phyloP scores from a whole-genome alignment of 148 eudicot species.

The Heliamphora exappendiculata region DNA sequence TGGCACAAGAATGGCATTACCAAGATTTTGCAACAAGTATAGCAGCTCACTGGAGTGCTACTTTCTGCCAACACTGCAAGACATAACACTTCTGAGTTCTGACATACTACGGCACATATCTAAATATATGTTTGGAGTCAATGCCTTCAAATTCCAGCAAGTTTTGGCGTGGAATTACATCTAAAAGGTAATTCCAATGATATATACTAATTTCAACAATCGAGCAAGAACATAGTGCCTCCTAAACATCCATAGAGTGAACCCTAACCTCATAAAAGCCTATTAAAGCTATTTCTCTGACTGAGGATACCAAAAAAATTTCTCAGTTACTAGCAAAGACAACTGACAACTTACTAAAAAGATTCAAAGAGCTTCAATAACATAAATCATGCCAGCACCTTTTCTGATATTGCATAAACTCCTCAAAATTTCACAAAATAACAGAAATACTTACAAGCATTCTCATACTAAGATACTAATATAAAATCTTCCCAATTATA shows the following conservation, averaged over 20 bases:
- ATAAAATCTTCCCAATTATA: neutral
- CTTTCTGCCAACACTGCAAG: neutral
- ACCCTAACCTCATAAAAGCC: neutral
- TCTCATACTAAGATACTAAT: neutral
- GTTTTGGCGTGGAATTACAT: neutral
- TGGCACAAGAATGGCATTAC: too few species aligned
- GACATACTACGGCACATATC: neutral
- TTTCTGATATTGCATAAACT: too few species aligned
- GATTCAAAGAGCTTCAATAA: neutral
- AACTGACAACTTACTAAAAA: neutral
- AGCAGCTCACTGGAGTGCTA: too few species aligned
- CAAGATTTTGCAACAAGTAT: too few species aligned
- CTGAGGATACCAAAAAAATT: neutral
- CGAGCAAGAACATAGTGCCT: neutral
- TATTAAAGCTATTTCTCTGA: neutral
- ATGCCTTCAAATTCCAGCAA: neutral
- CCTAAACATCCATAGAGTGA: neutral
- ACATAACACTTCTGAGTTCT: neutral
- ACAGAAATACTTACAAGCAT: conserved; percentile 1
- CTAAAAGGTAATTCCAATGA: neutral
- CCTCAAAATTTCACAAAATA: neutral
- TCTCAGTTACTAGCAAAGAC: neutral
- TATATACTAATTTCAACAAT: neutral
- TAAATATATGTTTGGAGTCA: neutral
- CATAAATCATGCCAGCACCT: neutral